Evolutionary conservation across 768 basidiomycete genomes (phyloP).

Genomic region (Sporobolomyces pararoseus): DNA sequence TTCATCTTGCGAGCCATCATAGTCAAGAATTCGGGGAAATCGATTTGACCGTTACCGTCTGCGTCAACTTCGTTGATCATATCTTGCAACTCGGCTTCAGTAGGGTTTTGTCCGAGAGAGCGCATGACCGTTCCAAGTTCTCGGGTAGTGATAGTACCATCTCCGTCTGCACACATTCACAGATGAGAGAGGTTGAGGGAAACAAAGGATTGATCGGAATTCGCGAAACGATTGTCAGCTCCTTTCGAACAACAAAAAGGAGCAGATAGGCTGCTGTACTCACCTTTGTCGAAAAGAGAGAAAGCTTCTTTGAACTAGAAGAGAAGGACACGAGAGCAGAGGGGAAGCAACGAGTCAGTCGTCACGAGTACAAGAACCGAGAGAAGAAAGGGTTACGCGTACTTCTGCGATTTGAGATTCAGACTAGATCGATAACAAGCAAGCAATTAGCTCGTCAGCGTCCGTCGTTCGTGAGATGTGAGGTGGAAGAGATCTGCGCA

Average conservation of each 20-base stretch:
- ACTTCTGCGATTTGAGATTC: slow-evolving; percentile 39
- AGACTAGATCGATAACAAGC: neutral
- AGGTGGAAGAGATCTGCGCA: slow-evolving; percentile 9
- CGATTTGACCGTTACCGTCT: slow-evolving; percentile 82
- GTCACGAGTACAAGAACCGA: neutral
- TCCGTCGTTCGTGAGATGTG: neutral
- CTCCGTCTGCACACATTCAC: slow-evolving; percentile 61
- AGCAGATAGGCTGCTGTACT: slow-evolving; percentile 13
- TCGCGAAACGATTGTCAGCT: neutral
- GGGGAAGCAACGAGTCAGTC: neutral
- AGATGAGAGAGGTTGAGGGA: neutral
- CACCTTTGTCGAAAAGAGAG: slow-evolving; percentile 66
- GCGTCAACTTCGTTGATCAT: slow-evolving; percentile 95
- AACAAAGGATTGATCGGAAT: neutral
- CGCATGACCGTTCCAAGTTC: slow-evolving; percentile 94
- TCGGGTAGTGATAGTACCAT: slow-evolving; percentile 81
- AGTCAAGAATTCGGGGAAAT: slow-evolving; percentile 74
- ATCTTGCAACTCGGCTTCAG: slow-evolving; percentile 83
- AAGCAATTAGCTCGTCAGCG: neutral
- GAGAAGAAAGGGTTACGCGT: neutral
- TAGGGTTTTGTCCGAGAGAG: slow-evolving; percentile 86
- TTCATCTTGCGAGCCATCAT: slow-evolving; percentile 67
- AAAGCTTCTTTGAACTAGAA: slow-evolving; percentile 93
- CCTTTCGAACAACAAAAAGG: no score
- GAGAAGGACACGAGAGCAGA: neutral